Base-by-base conservation (phyloP, 768 basidiomycete species). In the Pleurotus sapidus region DNA sequence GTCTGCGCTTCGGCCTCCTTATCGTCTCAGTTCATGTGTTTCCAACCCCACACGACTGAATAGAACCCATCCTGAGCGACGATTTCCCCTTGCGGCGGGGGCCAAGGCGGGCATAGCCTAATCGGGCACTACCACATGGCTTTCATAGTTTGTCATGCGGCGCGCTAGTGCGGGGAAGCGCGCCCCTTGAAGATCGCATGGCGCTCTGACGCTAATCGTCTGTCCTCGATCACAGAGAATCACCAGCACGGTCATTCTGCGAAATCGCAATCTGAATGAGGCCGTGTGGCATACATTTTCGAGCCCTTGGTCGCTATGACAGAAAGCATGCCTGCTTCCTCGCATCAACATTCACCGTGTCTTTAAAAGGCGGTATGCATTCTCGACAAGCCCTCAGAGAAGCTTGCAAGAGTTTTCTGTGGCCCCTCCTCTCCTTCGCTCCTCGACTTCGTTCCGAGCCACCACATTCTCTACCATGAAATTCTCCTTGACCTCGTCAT, bases 401-500 rank as follows among this genome's bases (percentile, higher is more conserved):
- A 43, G 51, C 51, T 39, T 34, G 49, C 49, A 51, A 45, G 30
- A 51, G 49, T n/a, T 34, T 51, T 30, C 34, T 25, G 49, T 51
- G 49, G 51, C 51, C 39, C 24, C 39, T 11, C 27, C 51, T 54
- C 39, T 54, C 51, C 39, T 54, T 54, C 39, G 39, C n/a, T 39
- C 38, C 24, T 23, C 42, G 37, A 24, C 27, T 54, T 34, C 30
- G 30, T 34, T 34, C 30, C 51, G 37, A 54, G 51, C 51, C 51
- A 40, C 51, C 51, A 54, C 51, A 39, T 42, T 54, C 51, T 24
- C 51, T 54, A 54, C 51, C 51, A 54, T 54, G 51, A 54, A 54
- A 54, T 54, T 54, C 39, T 40, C 51, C 24, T 54, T 54, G 51
- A 27, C 51, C 51, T 38, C 39, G 25, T 54, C 51, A 12, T 54